Base-by-base conservation (phyloP, 306 rosid species). In the Urtica urens region DNA sequence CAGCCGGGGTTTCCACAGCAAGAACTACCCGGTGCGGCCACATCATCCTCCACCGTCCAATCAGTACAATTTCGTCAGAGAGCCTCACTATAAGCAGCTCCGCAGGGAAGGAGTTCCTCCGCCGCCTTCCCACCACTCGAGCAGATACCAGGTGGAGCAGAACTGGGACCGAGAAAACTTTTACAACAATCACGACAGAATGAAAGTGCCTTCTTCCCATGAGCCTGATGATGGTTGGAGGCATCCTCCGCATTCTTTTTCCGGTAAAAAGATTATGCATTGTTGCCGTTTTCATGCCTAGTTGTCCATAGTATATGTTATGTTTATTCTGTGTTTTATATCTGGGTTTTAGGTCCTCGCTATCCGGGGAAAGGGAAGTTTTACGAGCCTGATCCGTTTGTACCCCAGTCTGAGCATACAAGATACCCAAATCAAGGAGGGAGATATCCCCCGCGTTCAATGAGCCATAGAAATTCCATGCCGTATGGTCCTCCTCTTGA, bases 121-220 rank as follows among this genome's bases (percentile, higher is more conserved):
- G 55, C 60, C 83, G 10, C 90, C 79, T 6, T 67, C 79, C 52
- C 60, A 81, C 13, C 79, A 70, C 68, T 76, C 93, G 50, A 72
- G 58, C 64, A 76, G 95, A 54, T 72, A 62, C 46, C 90, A 73
- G 55, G 72, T 14, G 26, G 46, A 18, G 57, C 79, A 72, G 35
- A 70, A 74, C 63, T 73, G 72, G 64, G 97, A 84, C 59, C 67
- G 93, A 37, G 95, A 88, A 35, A 71, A 67, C 75, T 81, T 56
- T 52, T 72, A 74, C 51, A 68, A 81, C 68, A 82, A 81, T 62
- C 90, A 81, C 23, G 95, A 88, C 57, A 88, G 97, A 88, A 67
- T 68, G 70, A 78, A 77, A 64, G n/a, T n/a, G n/a, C 82, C 68
- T 5, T 73, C 76, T 49, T 74, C 79, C 5, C 75, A 68, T 69